Base-by-base conservation (phyloP, 352 stramenopile genomes). In the Phytophthora sp. region DNA sequence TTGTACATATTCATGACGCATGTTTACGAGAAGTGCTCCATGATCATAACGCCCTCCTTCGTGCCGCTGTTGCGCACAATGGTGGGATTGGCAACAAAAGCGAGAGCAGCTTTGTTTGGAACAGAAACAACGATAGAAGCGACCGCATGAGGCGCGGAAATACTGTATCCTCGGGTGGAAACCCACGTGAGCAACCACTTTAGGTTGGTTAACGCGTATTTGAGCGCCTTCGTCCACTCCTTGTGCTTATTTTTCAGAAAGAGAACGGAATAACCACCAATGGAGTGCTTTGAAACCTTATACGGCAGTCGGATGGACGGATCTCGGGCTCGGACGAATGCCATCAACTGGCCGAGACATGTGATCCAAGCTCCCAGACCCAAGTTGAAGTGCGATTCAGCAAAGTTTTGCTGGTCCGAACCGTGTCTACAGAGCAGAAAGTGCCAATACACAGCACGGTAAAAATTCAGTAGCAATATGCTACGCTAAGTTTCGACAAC, bases 191-290 rank as follows among this genome's bases (percentile, higher is more conserved):
- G 75, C 24, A 96, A 54, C 88, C 88, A 96, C 60, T 93, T 93
- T 24, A 95, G 73, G 66, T 95, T 89, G 26, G 87, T 95, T 24
- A 96, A 76, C 42, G 83, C 85, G 61, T 89, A 92, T 65, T 93
- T 94, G 54, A 91, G 72, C 29, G 86, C 88, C 59, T 94, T 94
- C 18, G 89, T 95, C 89, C 89, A 96, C 63, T 93, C 81, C 39
- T 76, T 80, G 46, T 91, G 77, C 41, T 93, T 90, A 68, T 93
- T 88, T 70, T 87, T 89, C n/a, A 92, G 52, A 29, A 82, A 95
- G 9, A 93, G 63, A 27, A 95, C 65, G 12, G 84, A 93, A 42
- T 85, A 77, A 3, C 82, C 78, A 18, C 82, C 84, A 51, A 96
- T 79, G 7, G 78, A 80, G 63, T 89, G 79, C 63, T 88, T 89